Percentiles rank a stretch among this genome's conserved stretches.
phyloP scores from a whole-genome alignment of 225 moss, liverwort and hornwort species.

The Marchantia paleacea region DNA sequence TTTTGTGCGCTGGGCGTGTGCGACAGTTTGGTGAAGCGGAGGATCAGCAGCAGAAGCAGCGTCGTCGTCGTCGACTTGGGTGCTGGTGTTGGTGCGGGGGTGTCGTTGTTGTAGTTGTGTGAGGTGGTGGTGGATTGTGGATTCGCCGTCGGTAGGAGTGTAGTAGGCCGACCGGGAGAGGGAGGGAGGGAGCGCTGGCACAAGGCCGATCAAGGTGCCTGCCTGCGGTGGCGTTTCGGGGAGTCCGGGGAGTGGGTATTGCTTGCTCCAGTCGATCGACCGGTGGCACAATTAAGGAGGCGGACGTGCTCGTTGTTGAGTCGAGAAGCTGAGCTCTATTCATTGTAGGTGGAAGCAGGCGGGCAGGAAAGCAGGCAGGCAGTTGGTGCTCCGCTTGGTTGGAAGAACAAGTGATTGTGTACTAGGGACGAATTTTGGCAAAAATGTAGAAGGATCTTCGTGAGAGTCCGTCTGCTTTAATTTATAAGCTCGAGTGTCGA shows the following conservation, averaged over 20 bases:
- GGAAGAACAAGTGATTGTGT: neutral
- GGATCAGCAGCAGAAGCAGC: neutral
- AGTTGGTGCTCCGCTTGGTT: neutral
- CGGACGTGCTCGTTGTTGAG: neutral
- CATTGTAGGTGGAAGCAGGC: neutral
- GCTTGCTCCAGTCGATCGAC: neutral
- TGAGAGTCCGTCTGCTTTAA: neutral
- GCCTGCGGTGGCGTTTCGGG: conserved; percentile 2
- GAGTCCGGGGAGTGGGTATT: neutral
- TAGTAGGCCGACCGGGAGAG: neutral
- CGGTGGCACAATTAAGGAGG: conserved; percentile 8
- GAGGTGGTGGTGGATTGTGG: neutral
- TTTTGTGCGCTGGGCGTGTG: neutral
- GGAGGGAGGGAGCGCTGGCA: neutral
- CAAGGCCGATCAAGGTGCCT: neutral
- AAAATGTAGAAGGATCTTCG: conserved; percentile 13
- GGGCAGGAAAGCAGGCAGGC: neutral
- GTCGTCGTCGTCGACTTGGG: no score
- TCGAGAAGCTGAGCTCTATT: neutral
- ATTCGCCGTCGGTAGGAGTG: conserved; percentile 6
- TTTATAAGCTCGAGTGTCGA: neutral
- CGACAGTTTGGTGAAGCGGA: neutral
- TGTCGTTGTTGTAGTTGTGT: neutral
- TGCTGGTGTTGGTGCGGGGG: neutral
- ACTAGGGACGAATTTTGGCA: neutral